Percentiles rank a stretch among this genome's conserved stretches.
Evolutionary conservation across 179 eudicot genomes (phyloP).

Genomic region (Silene noctiflora): DNA sequence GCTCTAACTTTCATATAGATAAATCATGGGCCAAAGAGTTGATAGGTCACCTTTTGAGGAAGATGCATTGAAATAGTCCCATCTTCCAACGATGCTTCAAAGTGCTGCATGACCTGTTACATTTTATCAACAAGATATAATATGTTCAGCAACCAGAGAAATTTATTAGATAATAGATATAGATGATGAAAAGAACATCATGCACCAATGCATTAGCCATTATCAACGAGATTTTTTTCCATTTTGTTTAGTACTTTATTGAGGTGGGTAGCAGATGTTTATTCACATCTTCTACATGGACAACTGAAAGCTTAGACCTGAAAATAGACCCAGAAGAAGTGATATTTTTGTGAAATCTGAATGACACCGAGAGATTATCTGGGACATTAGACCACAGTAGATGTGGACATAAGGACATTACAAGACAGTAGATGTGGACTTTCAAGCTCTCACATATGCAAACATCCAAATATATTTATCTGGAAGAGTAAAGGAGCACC

Average conservation of each 20-base stretch:
- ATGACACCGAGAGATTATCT: slow-evolving; percentile 19
- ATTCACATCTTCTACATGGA: neutral
- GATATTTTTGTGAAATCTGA: slow-evolving; percentile 13
- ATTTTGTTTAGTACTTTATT: slow-evolving; percentile 4
- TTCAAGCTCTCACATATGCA: slow-evolving; percentile 15
- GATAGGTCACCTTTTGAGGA: slow-evolving; percentile 28
- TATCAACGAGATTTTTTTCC: neutral
- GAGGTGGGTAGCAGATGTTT: slow-evolving; percentile 12
- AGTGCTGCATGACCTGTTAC: slow-evolving; percentile 30
- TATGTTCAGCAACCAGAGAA: slow-evolving; percentile 24
- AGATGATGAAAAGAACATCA: slow-evolving; percentile 18
- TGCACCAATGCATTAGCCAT: neutral
- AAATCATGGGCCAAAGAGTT: slow-evolving; percentile 24
- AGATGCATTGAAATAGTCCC: slow-evolving; percentile 15
- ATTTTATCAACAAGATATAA: slow-evolving; percentile 17
- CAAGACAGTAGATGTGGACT: neutral
- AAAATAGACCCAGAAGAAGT: slow-evolving; percentile 20
- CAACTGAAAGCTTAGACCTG: neutral
- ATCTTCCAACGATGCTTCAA: slow-evolving; percentile 22
- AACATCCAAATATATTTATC: neutral
- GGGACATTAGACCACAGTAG: neutral
- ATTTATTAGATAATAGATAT: slow-evolving; percentile 7
- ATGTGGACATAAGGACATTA: neutral
- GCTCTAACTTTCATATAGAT: slow-evolving; percentile 23
- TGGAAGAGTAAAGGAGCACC: neutral